Percentiles rank a stretch among this genome's conserved stretches.
phyloP scores from a whole-genome alignment of 1,284 basidiomycete species.

The Neonothopanus nambi region DNA sequence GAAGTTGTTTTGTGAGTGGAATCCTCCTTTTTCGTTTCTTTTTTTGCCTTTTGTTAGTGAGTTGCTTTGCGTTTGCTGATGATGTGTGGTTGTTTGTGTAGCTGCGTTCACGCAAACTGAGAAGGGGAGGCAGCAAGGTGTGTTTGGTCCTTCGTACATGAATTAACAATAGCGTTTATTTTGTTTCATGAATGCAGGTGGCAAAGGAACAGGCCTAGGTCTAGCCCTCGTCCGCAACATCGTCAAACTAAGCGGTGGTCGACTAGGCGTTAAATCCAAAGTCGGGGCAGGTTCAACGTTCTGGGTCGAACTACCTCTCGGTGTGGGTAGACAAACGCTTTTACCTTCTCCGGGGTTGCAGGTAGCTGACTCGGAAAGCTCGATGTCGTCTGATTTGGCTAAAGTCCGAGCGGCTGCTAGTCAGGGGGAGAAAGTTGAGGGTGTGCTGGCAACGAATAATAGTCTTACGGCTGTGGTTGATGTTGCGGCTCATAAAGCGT shows the following conservation, averaged over 20 bases:
- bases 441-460: constrained; percentile 2
- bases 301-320: constrained; percentile 76
- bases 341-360: constrained; percentile 9
- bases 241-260: constrained; percentile 76
- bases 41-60: background rate
- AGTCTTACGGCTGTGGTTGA: constrained; percentile 11
- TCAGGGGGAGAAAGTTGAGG: background rate
- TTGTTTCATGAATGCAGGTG: constrained; percentile 24
- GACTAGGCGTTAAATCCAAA: constrained; percentile 70
- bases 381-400: constrained; percentile 12
- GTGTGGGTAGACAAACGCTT: constrained; percentile 29
- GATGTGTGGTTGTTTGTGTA: constrained; percentile 25
- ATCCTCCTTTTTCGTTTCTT: no score
- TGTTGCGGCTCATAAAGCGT: constrained; percentile 13
- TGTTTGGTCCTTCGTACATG: constrained; percentile 4
- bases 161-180: background rate
- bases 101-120: constrained; percentile 80
- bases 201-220: constrained; percentile 86
- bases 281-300: constrained; percentile 68
- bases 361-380: constrained; percentile 1
- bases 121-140: constrained; percentile 76
- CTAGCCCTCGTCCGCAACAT: constrained; percentile 89
- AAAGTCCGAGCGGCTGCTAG: constrained; percentile 12
- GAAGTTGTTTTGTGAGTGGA: constrained; percentile 75
- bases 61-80: background rate